Conservation (phyloP, 306 rosid genomes). For the Fragaria vesca region DNA sequence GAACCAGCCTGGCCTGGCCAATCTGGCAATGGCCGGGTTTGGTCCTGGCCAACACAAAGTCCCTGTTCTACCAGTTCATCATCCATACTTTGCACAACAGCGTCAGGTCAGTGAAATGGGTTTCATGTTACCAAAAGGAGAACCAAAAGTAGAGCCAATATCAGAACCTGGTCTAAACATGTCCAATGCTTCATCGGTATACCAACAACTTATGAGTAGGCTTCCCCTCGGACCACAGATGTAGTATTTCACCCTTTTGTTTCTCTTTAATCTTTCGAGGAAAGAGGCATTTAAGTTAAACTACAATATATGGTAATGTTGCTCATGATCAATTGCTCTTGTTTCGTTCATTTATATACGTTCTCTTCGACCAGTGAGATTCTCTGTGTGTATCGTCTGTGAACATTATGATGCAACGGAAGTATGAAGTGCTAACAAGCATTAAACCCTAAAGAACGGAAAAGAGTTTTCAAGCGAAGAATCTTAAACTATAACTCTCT, state of each 20-base stretch:
- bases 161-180: constrained; percentile 59
- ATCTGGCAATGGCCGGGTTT: constrained; percentile 60
- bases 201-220: constrained; percentile 80
- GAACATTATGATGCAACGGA: too few species aligned
- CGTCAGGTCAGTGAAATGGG: constrained; percentile 56
- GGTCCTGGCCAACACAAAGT: constrained; percentile 58
- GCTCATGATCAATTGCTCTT: constrained; percentile 16
- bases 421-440: too few species aligned
- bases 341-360: background rate
- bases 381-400: too few species aligned
- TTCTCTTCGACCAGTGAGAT: background rate
- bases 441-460: too few species aligned
- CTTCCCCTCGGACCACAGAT: constrained; percentile 91
- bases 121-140: constrained; percentile 80
- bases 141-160: constrained; percentile 65
- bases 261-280: constrained; percentile 32
- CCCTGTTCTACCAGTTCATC: constrained; percentile 62
- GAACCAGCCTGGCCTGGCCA: constrained; percentile 62
- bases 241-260: constrained; percentile 39
- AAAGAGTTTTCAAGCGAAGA: too few species aligned
- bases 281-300: constrained; percentile 1
- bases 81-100: constrained; percentile 62
- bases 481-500: too few species aligned
- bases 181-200: constrained; percentile 58
- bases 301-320: constrained; percentile 5